These are phyloP conservation scores for Platanthera zijinensis DNA, from an alignment of 106 monocot species.

Conservation along the genomic window DNA sequence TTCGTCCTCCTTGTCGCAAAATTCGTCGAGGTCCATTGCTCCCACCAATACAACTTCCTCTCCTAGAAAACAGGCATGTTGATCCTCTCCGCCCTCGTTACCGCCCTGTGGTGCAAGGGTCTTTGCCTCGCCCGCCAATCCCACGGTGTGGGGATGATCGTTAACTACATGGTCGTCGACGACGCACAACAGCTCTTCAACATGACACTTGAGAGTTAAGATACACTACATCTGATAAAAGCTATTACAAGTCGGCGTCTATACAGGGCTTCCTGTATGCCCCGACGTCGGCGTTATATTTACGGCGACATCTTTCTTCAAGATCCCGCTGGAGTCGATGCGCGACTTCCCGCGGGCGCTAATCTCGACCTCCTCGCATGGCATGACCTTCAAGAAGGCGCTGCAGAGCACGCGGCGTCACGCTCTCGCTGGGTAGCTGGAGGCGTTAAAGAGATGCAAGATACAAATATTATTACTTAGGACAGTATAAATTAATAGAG, in stretches of 20 bases:
- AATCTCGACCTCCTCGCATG: slow-evolving; percentile 58
- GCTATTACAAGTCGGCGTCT: slow-evolving; percentile 55
- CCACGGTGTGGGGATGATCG: slow-evolving; percentile 89
- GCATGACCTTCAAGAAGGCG: slow-evolving; percentile 54
- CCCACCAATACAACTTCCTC: slow-evolving; percentile 96
- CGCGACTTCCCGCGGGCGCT: slow-evolving; percentile 84
- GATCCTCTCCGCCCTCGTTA: slow-evolving; percentile 68
- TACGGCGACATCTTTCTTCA: slow-evolving; percentile 85
- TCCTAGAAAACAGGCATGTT: slow-evolving; percentile 91
- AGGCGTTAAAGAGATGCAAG: too few relatives aligned
- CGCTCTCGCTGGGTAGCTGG: too few relatives aligned
- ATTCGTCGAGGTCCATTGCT: slow-evolving; percentile 60
- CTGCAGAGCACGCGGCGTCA: slow-evolving; percentile 51
- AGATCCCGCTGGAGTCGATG: slow-evolving; percentile 73
- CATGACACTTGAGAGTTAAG: slow-evolving; percentile 60
- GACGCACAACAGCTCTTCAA: slow-evolving; percentile 95
- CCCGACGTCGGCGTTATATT: slow-evolving; percentile 79
- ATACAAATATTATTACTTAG: too few relatives aligned
- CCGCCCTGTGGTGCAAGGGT: slow-evolving; percentile 74
- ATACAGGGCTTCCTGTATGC: slow-evolving; percentile 35
- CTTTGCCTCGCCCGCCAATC: slow-evolving; percentile 67
- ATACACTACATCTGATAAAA: slow-evolving; percentile 91
- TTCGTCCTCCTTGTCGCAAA: slow-evolving; percentile 57
- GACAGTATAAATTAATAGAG: too few relatives aligned
- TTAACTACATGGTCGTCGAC: slow-evolving; percentile 90